Evolutionary conservation across 208 protist species (phyloP).

Genomic region (Spongospora subterranea): DNA sequence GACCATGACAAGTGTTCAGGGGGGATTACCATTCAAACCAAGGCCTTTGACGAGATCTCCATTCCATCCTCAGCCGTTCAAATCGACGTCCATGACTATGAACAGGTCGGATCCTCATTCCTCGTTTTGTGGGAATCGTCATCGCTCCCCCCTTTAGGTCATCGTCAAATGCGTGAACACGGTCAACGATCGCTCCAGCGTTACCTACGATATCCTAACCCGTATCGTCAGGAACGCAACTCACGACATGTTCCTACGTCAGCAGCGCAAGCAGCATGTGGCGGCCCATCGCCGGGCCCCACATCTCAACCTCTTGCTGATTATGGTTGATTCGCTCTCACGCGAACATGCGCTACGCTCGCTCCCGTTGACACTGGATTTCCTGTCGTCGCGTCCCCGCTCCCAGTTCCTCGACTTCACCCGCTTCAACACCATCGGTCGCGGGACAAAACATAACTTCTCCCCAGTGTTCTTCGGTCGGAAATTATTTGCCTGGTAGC

Average conservation of each 20-base stretch:
- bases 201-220: background rate
- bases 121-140: too few species aligned
- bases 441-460: background rate
- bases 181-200: background rate
- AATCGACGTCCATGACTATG: background rate
- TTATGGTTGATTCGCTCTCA: constrained; percentile 3
- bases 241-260: background rate
- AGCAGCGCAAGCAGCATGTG: background rate
- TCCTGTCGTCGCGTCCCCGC: background rate
- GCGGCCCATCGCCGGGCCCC: background rate
- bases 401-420: background rate
- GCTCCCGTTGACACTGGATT: background rate
- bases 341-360: background rate
- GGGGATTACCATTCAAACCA: background rate
- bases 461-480: background rate
- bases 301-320: background rate
- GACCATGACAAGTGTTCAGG: background rate
- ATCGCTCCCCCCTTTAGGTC: too few species aligned
- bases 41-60: background rate
- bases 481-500: too few species aligned
- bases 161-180: background rate
- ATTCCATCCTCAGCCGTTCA: background rate
- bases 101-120: too few species aligned
- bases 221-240: background rate
- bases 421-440: constrained; percentile 8